These are phyloP conservation scores for Alternaria atra DNA, from an alignment of 2,329 filamentous ascomycete species.

Conservation along the genomic window DNA sequence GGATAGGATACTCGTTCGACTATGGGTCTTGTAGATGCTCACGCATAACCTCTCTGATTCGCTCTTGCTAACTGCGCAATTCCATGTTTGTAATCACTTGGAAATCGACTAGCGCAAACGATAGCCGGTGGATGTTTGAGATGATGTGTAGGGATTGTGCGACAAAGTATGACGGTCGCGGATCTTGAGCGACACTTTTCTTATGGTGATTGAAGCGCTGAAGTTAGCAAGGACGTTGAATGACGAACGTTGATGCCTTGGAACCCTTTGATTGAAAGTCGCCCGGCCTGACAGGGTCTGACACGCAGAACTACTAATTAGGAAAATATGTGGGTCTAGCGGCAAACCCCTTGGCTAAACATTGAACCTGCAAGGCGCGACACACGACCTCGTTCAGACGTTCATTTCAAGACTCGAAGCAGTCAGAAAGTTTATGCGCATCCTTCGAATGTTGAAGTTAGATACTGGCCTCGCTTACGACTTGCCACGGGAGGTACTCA, in stretches of 20 bases:
- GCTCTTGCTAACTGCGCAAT: constrained; percentile 19
- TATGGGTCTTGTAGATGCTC: background rate
- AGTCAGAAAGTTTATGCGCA: background rate
- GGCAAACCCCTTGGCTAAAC: constrained; percentile 7
- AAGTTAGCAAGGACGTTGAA: background rate
- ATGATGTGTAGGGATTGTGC: background rate
- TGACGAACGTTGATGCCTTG: constrained; percentile 13
- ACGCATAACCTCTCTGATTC: constrained; percentile 8
- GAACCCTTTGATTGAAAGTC: background rate
- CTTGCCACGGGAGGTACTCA: background rate
- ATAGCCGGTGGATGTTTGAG: constrained; percentile 1
- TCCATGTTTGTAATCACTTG: constrained; percentile 16
- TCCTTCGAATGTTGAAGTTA: background rate
- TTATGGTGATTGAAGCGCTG: background rate
- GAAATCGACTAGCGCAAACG: constrained; percentile 9
- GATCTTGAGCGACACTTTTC: background rate
- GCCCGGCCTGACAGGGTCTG: background rate
- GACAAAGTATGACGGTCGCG: background rate
- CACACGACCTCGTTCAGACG: background rate
- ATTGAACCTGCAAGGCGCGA: constrained; percentile 3
- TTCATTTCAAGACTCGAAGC: background rate
- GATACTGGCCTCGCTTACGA: background rate
- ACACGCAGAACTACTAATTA: background rate
- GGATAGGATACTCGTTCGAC: background rate
- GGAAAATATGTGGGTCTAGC: constrained; percentile 8